A percentile compares a stretch with the other conserved stretches of the same genome.
phyloP scores from a whole-genome alignment of 2,329 filamentous ascomycete genomes.

The Pestalotiopsis sp. region DNA sequence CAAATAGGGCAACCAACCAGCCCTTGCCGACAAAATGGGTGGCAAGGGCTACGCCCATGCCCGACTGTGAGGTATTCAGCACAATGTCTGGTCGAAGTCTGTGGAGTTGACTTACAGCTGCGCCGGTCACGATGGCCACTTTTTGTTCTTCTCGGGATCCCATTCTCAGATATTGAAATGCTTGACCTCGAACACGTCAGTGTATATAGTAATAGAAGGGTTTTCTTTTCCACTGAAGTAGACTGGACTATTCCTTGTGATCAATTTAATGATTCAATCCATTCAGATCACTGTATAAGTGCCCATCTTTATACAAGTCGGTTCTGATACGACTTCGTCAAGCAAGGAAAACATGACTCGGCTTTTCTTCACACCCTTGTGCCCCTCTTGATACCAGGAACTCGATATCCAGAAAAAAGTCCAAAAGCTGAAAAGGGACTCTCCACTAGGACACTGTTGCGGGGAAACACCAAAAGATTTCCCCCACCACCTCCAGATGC shows the following conservation, averaged over 20 bases:
- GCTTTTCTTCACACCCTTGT: background rate
- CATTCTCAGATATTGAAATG: background rate
- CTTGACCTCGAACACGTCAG: background rate
- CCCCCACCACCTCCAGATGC: background rate
- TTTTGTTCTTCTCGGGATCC: conserved; percentile 18
- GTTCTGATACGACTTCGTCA: background rate
- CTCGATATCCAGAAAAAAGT: background rate
- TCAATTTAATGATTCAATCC: too few relatives aligned
- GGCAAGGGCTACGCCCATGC: conserved; percentile 44
- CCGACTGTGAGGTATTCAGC: conserved; percentile 36
- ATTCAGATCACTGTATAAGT: background rate
- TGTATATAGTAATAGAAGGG: background rate
- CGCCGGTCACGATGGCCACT: conserved; percentile 40
- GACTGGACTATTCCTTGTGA: too few relatives aligned
- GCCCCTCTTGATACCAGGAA: background rate
- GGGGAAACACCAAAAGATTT: background rate
- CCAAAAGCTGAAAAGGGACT: conserved; percentile 33
- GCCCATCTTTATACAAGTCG: background rate
- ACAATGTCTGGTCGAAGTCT: background rate
- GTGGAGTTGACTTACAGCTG: conserved; percentile 32
- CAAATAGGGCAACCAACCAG: conserved; percentile 37
- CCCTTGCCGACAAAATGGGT: conserved; percentile 25
- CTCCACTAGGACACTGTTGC: conserved; percentile 34
- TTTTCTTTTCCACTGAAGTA: background rate
- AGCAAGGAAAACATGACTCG: background rate